phyloP scores from a whole-genome alignment of 768 basidiomycete species.

The Lentinula raphanica region DNA sequence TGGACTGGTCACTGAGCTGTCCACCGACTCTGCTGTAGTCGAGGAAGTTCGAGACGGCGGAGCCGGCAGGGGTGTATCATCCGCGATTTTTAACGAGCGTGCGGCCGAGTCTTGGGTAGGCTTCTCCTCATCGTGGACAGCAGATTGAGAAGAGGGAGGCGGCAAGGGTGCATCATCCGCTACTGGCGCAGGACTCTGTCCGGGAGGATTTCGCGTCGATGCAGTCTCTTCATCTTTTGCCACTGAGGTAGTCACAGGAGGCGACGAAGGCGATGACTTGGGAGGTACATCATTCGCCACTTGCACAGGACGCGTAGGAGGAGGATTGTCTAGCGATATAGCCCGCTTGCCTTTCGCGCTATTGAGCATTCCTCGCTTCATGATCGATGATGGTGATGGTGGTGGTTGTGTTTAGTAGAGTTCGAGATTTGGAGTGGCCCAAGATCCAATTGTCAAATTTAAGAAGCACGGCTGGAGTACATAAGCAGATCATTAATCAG shows the following conservation, averaged over 20 bases:
- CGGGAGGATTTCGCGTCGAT: too few relatives aligned
- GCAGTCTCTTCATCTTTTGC: too few relatives aligned
- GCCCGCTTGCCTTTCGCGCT: neutral
- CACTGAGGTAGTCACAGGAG: neutral
- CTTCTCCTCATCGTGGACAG: too few relatives aligned
- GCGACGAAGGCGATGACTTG: neutral
- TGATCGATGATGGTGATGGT: neutral
- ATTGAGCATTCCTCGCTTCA: slow-evolving; percentile 4
- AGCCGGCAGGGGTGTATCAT: too few relatives aligned
- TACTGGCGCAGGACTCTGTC: too few relatives aligned
- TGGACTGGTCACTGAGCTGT: neutral
- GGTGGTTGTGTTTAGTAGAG: too few relatives aligned
- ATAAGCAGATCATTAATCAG: neutral
- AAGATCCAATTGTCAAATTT: neutral
- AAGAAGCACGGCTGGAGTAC: neutral
- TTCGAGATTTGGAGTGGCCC: neutral
- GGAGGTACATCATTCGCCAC: neutral
- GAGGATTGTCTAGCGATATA: neutral
- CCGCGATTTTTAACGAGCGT: too few relatives aligned
- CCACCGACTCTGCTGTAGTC: too few relatives aligned
- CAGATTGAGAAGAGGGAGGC: too few relatives aligned
- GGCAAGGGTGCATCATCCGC: too few relatives aligned
- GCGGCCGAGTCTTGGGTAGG: too few relatives aligned
- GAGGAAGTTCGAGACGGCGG: too few relatives aligned
- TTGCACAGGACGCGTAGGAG: neutral